These are phyloP conservation scores for Leishmania arabica DNA, from an alignment of 208 protist species.

Conservation along the genomic window DNA sequence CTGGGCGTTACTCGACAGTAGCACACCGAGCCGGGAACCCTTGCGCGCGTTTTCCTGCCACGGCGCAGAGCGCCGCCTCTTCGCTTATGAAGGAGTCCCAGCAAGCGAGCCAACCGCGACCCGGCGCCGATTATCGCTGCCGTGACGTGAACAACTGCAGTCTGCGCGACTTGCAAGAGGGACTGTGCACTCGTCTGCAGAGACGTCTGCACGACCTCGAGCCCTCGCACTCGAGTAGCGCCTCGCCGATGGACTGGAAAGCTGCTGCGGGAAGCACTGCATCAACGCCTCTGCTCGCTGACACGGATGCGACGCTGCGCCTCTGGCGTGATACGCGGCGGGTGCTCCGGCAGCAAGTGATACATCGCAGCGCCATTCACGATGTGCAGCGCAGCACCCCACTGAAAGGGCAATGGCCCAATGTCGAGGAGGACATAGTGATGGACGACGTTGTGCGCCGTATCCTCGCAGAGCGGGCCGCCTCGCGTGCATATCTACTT, in stretches of 20 bases:
- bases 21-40: background rate
- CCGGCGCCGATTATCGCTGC: background rate
- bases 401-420: too few relatives aligned
- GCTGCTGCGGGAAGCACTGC: background rate
- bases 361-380: background rate
- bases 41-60: background rate
- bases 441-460: background rate
- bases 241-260: background rate
- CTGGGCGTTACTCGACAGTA: background rate
- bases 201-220: slow-evolving; percentile 4
- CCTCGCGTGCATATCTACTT: slow-evolving; percentile 11
- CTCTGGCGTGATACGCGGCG: slow-evolving; percentile 12
- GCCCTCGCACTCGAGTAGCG: background rate
- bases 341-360: background rate
- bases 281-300: background rate
- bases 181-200: background rate
- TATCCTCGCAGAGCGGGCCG: slow-evolving; percentile 6
- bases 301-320: background rate
- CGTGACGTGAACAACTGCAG: background rate
- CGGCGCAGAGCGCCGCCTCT: background rate
- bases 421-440: background rate
- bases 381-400: background rate
- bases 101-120: background rate
- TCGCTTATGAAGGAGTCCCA: background rate
- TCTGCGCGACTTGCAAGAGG: slow-evolving; percentile 22